A percentile compares a stretch with the other conserved stretches of the same genome.
Conservation (phyloP, 164 flowering plant genomes). For the Vitis rupestris region DNA sequence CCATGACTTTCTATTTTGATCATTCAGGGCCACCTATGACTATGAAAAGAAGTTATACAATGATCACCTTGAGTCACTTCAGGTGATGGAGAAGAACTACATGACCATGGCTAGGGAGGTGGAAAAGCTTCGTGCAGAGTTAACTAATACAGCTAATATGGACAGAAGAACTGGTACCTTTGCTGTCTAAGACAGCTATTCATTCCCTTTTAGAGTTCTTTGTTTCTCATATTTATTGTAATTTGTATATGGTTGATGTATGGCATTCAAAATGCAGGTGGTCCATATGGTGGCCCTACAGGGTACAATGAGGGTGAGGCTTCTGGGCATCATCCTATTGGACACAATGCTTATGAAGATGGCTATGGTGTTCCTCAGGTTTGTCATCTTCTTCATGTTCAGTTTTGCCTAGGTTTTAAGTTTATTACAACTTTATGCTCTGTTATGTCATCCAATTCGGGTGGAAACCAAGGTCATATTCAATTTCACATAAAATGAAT, state of each 20-base stretch:
- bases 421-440: too few species aligned
- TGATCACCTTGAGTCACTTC: constrained; percentile 88
- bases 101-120: constrained; percentile 80
- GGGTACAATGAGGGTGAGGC: constrained; percentile 57
- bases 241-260: neutral
- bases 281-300: constrained; percentile 48
- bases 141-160: constrained; percentile 52
- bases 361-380: constrained; percentile 69
- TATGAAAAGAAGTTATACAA: constrained; percentile 79
- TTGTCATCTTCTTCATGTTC: constrained; percentile 14
- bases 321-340: constrained; percentile 39
- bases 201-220: neutral
- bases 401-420: neutral
- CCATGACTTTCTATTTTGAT: neutral
- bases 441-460: too few species aligned
- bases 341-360: constrained; percentile 59
- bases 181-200: neutral
- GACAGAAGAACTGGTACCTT: constrained; percentile 62
- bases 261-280: constrained; percentile 34
- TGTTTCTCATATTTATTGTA: neutral
- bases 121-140: constrained; percentile 87
- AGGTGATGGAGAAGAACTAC: constrained; percentile 92
- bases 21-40: constrained; percentile 79
- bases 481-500: too few species aligned
- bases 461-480: too few species aligned